Percentiles rank a stretch among this genome's conserved stretches.
phyloP scores from a whole-genome alignment of 2,329 filamentous ascomycete genomes.

The Teratosphaeria viscida region DNA sequence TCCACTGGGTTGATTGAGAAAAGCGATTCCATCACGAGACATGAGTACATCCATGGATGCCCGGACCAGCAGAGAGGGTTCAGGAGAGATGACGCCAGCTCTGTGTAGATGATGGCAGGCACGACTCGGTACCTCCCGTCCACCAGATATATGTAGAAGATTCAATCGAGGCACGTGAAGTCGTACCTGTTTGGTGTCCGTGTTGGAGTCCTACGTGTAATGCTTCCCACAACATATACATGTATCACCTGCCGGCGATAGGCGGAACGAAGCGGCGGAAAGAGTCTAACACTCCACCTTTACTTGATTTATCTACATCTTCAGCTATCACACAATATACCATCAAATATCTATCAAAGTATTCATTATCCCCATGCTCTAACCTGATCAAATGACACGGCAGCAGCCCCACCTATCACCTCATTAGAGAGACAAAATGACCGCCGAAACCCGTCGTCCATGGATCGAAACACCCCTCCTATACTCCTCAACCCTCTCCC shows the following conservation, averaged over 20 bases:
- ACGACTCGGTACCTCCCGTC: background rate
- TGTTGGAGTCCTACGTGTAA: no score
- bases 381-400: background rate
- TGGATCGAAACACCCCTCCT: constrained; percentile 66
- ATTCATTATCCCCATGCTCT: no score
- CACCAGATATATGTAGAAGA: background rate
- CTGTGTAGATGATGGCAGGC: background rate
- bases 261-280: background rate
- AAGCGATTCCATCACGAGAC: background rate
- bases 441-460: constrained; percentile 33
- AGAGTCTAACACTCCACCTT: background rate
- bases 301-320: no score
- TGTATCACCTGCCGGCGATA: background rate
- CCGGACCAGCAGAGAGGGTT: background rate
- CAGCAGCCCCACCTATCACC: background rate
- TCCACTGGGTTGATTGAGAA: background rate
- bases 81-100: background rate
- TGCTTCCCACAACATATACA: background rate
- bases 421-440: no score
- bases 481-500: constrained; percentile 55
- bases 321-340: no score
- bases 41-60: background rate
- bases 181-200: background rate
- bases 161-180: background rate
- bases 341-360: no score